Evolutionary conservation across 805 yeast species (phyloP).

Genomic region (Saccharomycopsis sp.): DNA sequence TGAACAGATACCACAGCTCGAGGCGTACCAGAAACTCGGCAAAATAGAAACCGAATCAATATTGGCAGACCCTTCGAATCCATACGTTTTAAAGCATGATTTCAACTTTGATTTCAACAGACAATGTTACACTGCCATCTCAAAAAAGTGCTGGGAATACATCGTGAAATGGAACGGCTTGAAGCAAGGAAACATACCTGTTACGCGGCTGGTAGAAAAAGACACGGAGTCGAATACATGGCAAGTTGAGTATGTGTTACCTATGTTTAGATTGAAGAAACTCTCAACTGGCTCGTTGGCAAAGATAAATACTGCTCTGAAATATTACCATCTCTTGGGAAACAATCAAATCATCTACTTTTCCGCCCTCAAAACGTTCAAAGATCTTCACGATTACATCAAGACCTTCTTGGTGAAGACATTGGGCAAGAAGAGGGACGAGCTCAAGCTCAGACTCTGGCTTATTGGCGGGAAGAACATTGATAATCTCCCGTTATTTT

Average conservation of each 20-base stretch:
- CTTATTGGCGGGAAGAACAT: constrained; percentile 5
- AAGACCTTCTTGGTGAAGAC: constrained; percentile 2
- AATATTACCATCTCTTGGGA: not conserved
- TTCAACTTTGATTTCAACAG: constrained; percentile 2
- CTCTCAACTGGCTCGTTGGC: constrained; percentile 4
- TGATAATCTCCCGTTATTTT: constrained; percentile 5
- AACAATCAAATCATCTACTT: constrained; percentile 9
- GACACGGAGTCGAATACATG: not conserved
- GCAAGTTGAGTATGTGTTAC: constrained; percentile 9
- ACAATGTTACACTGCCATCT: constrained; percentile 7
- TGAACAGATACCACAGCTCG: not conserved
- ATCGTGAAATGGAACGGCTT: constrained; percentile 12
- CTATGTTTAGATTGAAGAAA: constrained; percentile 8
- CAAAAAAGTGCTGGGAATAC: constrained; percentile 1
- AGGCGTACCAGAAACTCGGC: constrained; percentile 5
- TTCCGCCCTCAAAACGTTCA: constrained; percentile 6
- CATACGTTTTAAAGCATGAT: constrained; percentile 10
- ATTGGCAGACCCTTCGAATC: constrained; percentile 5
- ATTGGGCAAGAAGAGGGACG: not conserved
- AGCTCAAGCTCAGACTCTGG: constrained; percentile 12
- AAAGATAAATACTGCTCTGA: constrained; percentile 3
- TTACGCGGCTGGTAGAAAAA: constrained; percentile 1
- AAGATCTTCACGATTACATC: constrained; percentile 10
- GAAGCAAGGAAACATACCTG: constrained; percentile 6
- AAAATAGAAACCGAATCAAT: constrained; percentile 9